Base-by-base conservation (phyloP, 768 basidiomycete genomes). In the Hypholoma sublateritium region DNA sequence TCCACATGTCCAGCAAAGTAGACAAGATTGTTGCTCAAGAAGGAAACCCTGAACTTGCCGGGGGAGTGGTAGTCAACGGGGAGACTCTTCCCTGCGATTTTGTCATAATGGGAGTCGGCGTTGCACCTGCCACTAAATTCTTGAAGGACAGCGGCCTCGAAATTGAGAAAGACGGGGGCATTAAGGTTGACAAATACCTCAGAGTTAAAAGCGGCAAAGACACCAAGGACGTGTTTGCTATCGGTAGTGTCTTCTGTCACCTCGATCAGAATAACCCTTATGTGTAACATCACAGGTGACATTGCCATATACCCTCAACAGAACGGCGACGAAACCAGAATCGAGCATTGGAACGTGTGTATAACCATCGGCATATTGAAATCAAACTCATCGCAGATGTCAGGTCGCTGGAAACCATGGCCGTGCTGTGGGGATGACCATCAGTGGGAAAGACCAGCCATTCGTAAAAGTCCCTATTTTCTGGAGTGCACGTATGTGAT, bases 271-370 rank as follows among this genome's bases (percentile, higher is more conserved):
- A 5, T 11, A 32, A 16, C 39, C n/a, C 6, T 65, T 44, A 34
- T 37, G 46, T 32, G 41, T 14, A 47, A 25, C 14, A 19, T 44
- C 48, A 11, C 66, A 82, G 87, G 88, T 55, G 93, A 94, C 70
- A 90, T 95, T 64, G 92, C 92, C 0, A 77, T 83, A 39, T 92
- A 91, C 70, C 89, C 90, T 9, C 85, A 89, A 56, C 69, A 73
- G 3, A 76, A 73, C 6, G 85, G 87, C 13, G 77, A 76, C 43
- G 69, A 73, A 42, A 75, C 75, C 24, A 74, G 93, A 48, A 86
- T 95, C 56, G 93, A 96, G 71, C 94, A 96, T 71, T 96, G 94
- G 93, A 93, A 93, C 72, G 92, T 88, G 53, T 41, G 83, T 25
- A 0, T 37, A n/a, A 6, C 24, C 14, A 21, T 25, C 11, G 21